Evolutionary conservation across 1,284 basidiomycete species (phyloP), one percentile per base, ranked within the genome.

Genomic region (Boletellus deceptivus): DNA sequence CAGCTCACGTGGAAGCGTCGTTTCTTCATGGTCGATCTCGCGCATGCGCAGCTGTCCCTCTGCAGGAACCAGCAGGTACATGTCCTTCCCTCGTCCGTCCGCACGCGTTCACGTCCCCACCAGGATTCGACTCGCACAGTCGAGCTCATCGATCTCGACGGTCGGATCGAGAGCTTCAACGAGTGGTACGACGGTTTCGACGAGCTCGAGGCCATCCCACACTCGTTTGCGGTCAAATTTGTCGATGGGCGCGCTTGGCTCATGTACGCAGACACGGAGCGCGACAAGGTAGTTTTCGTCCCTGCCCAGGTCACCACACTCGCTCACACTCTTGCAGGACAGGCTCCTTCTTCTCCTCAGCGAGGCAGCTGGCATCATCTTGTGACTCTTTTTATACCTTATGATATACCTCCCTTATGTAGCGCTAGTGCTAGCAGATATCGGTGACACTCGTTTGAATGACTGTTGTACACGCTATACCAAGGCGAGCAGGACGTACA

Each of bases 121-220:
- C 38, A 84, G 81, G 80, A 84, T 49, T 65, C 71, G 17, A 64
- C 68, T 13, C 71, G 71, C 47, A 65, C 74, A 0, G 50, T 83
- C 39, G 82, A 86, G 38, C 68, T 75, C 27, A 52, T 85, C 17
- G 63, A 74, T 7, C 64, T 88, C 31, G 70, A 75, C 2, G 75
- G 72, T 14, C 62, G 71, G 16, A 64, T 85, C 8, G 67, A 68
- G 38, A 76, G 68, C 9, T 61, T 86, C 49, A 73, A 75, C 47
- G 87, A 89, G 59, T 86, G 83, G 78, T 74, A 79, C 50, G 83
- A 89, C 50, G 86, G 86, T 2, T 86, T 80, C 53, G 87, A 89
- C 54, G 84, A 88, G 46, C 68, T 89, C 22, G 77, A 84, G 62
- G 77, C 84, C 3, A 83, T 89, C 40, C 77, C 83, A 3, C 73